Evolutionary conservation across 2,329 filamentous ascomycete species (phyloP).

Genomic region (Cladophialophora psammophila): DNA sequence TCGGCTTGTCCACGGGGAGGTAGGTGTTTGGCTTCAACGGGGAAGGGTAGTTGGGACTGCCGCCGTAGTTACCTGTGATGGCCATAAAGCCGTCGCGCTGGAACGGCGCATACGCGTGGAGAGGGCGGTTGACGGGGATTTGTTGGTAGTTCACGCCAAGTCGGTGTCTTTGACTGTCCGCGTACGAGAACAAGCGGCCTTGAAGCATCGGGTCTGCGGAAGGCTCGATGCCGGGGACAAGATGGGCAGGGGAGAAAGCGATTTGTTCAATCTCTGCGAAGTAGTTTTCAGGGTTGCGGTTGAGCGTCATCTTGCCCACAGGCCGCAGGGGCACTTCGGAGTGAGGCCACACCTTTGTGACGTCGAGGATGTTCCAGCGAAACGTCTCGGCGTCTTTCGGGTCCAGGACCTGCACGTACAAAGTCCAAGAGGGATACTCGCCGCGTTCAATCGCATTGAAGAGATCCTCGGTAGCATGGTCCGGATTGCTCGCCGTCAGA

Average conservation of each 20-base stretch:
- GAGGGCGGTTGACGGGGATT: conserved; percentile 47
- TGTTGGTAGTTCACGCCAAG: conserved; percentile 52
- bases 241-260: conserved; percentile 69
- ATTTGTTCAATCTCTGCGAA: conserved; percentile 73
- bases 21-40: conserved; percentile 49
- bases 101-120: conserved; percentile 60
- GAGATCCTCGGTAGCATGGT: conserved; percentile 65
- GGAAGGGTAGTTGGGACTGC: conserved; percentile 62
- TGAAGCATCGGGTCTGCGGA: conserved; percentile 70
- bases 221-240: conserved; percentile 69
- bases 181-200: conserved; percentile 67
- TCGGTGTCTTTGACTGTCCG: conserved; percentile 58
- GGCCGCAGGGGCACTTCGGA: conserved; percentile 65
- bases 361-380: conserved; percentile 70
- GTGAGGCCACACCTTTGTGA: conserved; percentile 75
- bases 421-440: conserved; percentile 69
- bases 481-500: conserved; percentile 65
- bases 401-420: conserved; percentile 69
- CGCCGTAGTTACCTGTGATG: conserved; percentile 61
- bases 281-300: conserved; percentile 65
- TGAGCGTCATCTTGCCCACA: conserved; percentile 61
- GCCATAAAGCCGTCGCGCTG: conserved; percentile 50
- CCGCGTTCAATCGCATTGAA: conserved; percentile 68
- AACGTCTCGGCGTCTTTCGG: conserved; percentile 68
- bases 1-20: conserved; percentile 49